Evolutionary conservation across 2,329 filamentous ascomycete species (phyloP), one percentile per base, ranked within the genome.

Genomic region (Diplodia mutila): DNA sequence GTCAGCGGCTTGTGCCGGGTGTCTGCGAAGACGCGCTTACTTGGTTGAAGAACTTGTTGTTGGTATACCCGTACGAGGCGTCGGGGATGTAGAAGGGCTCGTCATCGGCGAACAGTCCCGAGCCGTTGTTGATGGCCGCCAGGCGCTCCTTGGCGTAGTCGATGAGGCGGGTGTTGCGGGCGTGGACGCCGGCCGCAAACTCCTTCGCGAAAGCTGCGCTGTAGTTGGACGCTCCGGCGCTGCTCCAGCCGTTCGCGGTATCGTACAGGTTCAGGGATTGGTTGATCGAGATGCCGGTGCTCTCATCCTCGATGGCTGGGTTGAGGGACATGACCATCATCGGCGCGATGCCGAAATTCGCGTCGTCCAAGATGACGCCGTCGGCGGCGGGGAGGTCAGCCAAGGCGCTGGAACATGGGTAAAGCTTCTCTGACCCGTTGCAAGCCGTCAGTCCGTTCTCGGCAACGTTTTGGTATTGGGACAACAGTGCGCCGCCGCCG

Each of bases 1-100:
- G 2, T 42, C 3, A 42, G 16, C 4, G 12, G 14, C 16, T 1
- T 39, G 14, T 39, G 14, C 14, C 37, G 14, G 37, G 2, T 12
- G 34, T 14, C 11, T n/a, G n/a, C n/a, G n/a, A 4, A 39, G 14
- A 2, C 4, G 16, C 14, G 18, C 39, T 42, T 42, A 42, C 39
- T 18, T 42, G 39, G 39, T 16, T 16, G 7, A 42, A 70, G 16
- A 72, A 69, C 48, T 72, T 70, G 65, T 73, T 73, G 65, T 73
- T 71, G 7, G 57, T 46, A 9, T 61, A 71, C 2, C 55, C 39
- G 48, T 73, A 73, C 27, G 55, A 34, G 1, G 70, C 55, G 34
- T 71, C 71, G 0, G 68, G 65, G 25, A 73, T 70, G n/a, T 39
- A 48, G 8, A 73, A 55, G 11, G 61, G 52, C 66, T 73, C 72